Base-by-base conservation (phyloP, 2,329 filamentous ascomycete genomes). In the Rhexocercosporidium sp. region DNA sequence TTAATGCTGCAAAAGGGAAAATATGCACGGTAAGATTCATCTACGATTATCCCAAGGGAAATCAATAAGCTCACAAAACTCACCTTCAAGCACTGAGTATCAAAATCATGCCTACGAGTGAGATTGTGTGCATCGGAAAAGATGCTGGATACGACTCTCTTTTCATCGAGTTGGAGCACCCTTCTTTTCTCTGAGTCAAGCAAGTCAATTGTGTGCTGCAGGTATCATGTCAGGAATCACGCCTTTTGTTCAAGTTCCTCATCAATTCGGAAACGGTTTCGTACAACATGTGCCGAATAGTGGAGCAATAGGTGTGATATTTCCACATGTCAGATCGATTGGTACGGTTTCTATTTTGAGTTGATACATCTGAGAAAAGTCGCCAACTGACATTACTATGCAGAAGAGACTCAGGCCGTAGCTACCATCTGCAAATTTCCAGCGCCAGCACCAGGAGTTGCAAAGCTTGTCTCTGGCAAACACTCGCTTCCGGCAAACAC, bases 121-220 rank as follows among this genome's bases (percentile, higher is more conserved):
- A 75, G 20, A 71, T 80, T 3, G 76, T 79, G 12, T 73, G 77
- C 25, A 66, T 80, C 6, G 79, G 79, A 12, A 75, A 76, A 64
- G 73, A 75, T 27, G 76, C 75, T 2, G 77, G 78, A 22, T 80
- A 75, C 60, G 76, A 81, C 59, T 68, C 76, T 7, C 69, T 81
- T 0, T 81, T 81, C 70, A 79, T 81, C 65, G 79, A 81, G 41
- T 71, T 81, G 7, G 79, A 81, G 68, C 79, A 81, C 54, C 76
- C 77, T 4, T 71, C 70, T 3, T 67, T 81, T 77, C 77, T 0
- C 59, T 79, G 3, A 70, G 73, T 20, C 74, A 79, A 27, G 74
- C 75, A 1, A 75, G 74, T 65, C 72, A 74, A 18, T 69, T 79
- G 1, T 78, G 76, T 64, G 72, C 67, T 3, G 44, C 47, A 4